These are phyloP conservation scores for Lecanicillium sp. DNA, from an alignment of 2,329 filamentous ascomycete species.

Conservation along the genomic window DNA sequence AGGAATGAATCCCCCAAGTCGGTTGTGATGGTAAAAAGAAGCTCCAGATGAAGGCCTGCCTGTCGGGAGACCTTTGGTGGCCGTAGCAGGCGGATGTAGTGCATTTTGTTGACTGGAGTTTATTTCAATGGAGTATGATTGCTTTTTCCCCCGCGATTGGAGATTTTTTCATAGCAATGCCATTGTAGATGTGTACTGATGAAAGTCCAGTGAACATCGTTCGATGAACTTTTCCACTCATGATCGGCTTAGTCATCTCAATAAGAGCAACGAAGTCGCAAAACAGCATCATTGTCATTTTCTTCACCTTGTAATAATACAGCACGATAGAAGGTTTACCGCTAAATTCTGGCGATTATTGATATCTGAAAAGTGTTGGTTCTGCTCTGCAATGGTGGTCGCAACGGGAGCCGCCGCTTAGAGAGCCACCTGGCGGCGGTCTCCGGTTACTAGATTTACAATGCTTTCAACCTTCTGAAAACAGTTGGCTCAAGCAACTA, in stretches of 20 bases:
- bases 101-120: slow-evolving; percentile 34
- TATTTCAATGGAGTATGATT: not conserved
- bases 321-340: no score
- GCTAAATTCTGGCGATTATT: no score
- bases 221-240: not conserved
- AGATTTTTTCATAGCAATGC: no score
- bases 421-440: slow-evolving; percentile 1
- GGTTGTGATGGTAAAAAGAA: slow-evolving; percentile 51
- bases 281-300: no score
- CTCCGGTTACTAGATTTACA: not conserved
- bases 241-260: slow-evolving; percentile 9
- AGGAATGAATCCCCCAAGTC: slow-evolving; percentile 53
- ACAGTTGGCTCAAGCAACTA: not conserved
- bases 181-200: not conserved
- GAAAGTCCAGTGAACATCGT: not conserved
- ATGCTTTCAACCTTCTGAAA: no score
- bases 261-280: no score
- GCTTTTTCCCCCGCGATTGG: no score
- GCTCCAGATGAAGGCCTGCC: slow-evolving; percentile 27
- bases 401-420: slow-evolving; percentile 16
- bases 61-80: slow-evolving; percentile 33
- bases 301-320: no score
- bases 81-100: slow-evolving; percentile 51
- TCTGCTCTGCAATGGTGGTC: not conserved
- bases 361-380: no score